phyloP scores from a whole-genome alignment of 345 rosid species.

The Laguncularia racemosa region DNA sequence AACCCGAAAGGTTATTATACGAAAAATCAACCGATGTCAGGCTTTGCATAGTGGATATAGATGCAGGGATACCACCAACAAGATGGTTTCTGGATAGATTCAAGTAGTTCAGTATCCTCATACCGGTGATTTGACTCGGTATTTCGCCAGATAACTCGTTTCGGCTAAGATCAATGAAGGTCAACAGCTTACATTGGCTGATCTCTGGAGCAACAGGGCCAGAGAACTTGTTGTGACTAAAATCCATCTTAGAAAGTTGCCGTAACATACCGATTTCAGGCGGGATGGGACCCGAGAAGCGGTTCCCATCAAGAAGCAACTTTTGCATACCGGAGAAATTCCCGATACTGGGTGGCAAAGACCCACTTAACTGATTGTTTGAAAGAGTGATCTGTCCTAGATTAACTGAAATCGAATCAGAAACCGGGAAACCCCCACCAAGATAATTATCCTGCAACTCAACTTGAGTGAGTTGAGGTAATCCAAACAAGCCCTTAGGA shows the following conservation, averaged over 20 bases:
- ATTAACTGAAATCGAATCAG: conserved; percentile 17
- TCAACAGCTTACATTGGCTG: conserved; percentile 45
- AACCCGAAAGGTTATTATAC: conserved; percentile 42
- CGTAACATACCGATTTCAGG: conserved; percentile 36
- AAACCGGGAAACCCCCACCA: conserved; percentile 32
- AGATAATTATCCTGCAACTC: conserved; percentile 39
- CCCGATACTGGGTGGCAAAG: conserved; percentile 33
- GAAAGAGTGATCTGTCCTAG: conserved; percentile 45
- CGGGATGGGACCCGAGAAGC: conserved; percentile 35
- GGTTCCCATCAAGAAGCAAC: conserved; percentile 42
- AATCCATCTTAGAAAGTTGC: conserved; percentile 49
- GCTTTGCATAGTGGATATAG: conserved; percentile 46
- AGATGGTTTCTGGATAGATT: conserved; percentile 44
- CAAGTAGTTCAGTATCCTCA: conserved; percentile 46
- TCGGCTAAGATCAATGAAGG: conserved; percentile 42
- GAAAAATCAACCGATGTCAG: conserved; percentile 50
- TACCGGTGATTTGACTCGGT: conserved; percentile 36
- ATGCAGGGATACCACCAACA: conserved; percentile 35
- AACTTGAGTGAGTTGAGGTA: conserved; percentile 37
- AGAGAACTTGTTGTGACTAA: conserved; percentile 38
- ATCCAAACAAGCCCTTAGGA: conserved; percentile 36
- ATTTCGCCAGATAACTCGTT: conserved; percentile 36
- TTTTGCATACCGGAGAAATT: conserved; percentile 46
- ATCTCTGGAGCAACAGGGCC: conserved; percentile 36
- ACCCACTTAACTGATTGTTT: conserved; percentile 33